Percentiles rank a stretch among this genome's conserved stretches.
These are phyloP conservation scores for Aspergillus vadensis DNA, from an alignment of 2,329 filamentous ascomycete genomes.

Conservation along the genomic window DNA sequence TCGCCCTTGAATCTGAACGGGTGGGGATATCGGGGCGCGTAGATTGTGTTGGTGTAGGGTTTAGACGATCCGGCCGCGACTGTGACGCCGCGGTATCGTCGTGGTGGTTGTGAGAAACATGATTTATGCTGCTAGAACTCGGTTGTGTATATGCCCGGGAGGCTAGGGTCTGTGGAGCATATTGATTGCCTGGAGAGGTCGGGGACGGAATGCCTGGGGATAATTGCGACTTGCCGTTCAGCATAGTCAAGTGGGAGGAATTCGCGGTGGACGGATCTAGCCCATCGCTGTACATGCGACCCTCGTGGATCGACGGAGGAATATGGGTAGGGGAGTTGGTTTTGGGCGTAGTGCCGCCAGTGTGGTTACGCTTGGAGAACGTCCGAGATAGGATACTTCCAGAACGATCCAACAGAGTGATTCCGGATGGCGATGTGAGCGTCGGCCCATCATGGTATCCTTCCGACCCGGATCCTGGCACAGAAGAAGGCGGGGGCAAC, in stretches of 20 bases:
- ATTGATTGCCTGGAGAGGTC: constrained; percentile 46
- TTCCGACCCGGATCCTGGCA: constrained; percentile 25
- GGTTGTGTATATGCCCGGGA: constrained; percentile 47
- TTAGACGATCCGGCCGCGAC: constrained; percentile 36
- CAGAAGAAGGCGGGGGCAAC: constrained; percentile 61
- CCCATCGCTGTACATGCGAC: constrained; percentile 58
- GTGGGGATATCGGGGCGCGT: constrained; percentile 37
- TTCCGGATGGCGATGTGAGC: constrained; percentile 38
- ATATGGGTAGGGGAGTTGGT: constrained; percentile 73
- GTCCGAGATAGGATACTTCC: constrained; percentile 66
- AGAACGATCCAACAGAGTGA: constrained; percentile 41
- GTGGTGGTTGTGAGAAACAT: constrained; percentile 41
- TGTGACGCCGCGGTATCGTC: constrained; percentile 37
- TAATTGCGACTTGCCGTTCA: constrained; percentile 63
- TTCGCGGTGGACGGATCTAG: constrained; percentile 71
- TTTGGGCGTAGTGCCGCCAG: constrained; percentile 72
- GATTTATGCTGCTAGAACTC: constrained; percentile 27
- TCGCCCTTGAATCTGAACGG: constrained; percentile 33
- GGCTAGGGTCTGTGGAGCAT: constrained; percentile 46
- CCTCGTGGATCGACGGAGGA: constrained; percentile 66
- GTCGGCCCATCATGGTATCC: constrained; percentile 40
- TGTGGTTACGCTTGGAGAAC: constrained; percentile 72
- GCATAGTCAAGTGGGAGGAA: constrained; percentile 68
- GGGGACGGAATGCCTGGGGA: constrained; percentile 53
- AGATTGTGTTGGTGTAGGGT: constrained; percentile 33